These are phyloP conservation scores for Rosa hybrid DNA, from an alignment of 331 rosid genomes.

Conservation along the genomic window DNA sequence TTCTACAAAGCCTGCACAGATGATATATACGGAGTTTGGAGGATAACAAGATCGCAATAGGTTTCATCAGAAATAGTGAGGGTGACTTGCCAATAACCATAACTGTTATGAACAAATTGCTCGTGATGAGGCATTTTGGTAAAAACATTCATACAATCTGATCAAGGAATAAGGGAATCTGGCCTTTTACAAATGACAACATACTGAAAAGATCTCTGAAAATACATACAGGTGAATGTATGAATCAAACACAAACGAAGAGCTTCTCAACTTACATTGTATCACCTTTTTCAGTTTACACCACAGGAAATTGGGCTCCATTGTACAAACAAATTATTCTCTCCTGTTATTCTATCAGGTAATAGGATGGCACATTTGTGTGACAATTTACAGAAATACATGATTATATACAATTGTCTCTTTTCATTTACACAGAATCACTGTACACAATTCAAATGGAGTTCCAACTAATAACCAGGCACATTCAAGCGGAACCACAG, in stretches of 20 bases:
- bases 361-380: neutral
- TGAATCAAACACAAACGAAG: neutral
- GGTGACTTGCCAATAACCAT: neutral
- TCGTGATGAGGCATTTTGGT: neutral
- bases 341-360: neutral
- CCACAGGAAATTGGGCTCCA: neutral
- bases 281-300: neutral
- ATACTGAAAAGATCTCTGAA: neutral
- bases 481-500: constrained; percentile 4
- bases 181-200: neutral
- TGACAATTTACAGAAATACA: constrained; percentile 5
- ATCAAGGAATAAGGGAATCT: neutral
- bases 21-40: too few relatives aligned
- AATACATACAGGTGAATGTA: neutral
- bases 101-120: neutral
- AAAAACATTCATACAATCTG: neutral
- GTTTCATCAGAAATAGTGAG: too few relatives aligned
- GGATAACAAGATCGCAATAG: too few relatives aligned
- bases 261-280: neutral
- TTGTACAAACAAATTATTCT: constrained; percentile 11
- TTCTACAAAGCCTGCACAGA: too few relatives aligned
- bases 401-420: constrained; percentile 14
- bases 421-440: constrained; percentile 18
- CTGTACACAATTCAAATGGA: constrained; percentile 17
- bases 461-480: constrained; percentile 11